Evolutionary conservation across 2,329 filamentous ascomycete species (phyloP), one percentile per base, ranked within the genome.

Genomic region (Microsporum ferrugineum): DNA sequence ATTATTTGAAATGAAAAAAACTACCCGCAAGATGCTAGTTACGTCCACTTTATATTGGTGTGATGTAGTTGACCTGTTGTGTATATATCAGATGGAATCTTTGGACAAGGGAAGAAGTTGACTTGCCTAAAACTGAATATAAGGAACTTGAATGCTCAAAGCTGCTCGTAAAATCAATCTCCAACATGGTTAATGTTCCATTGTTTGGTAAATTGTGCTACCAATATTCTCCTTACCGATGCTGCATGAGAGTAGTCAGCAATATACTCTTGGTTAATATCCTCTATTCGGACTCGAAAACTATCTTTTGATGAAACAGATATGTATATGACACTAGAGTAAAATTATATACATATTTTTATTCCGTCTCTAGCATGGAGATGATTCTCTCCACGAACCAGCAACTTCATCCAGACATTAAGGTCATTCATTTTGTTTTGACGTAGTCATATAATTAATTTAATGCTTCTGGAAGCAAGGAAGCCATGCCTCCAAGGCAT

Each of bases 401-500:
- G 8, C 3, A 23, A 55, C 34, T 5, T 55, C 49, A 55, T 55
- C 31, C 33, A n/a, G 49, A 55, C 31, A 55, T 36, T 23, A 55
- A 31, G 17, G 34, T 36, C 4, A 8, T 23, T 36, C n/a, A 6
- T 17, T 33, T n/a, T 6, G 6, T 12, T 36, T 34, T 38, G 17
- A 23, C 23, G 17, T 17, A 6, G 8, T 53, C n/a, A 29, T 36
- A 10, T 3, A 5, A 2, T 4, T 56, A 5, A 29, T 34, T n/a
- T 23, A 57, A 31, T 58, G 36, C 51, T 63, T 63, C 60, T 65
- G 60, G 68, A 75, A 79, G 62, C 78, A 80, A 51, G 70, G 69
- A 61, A 81, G 66, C 79, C 79, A 81, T 63, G 71, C 65, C n/a
- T 66, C 69, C 68, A 81, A 67, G 33, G 78, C 78, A 51, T 66